phyloP scores from a whole-genome alignment of 1,284 basidiomycete genomes.

The Malassezia obtusa region DNA sequence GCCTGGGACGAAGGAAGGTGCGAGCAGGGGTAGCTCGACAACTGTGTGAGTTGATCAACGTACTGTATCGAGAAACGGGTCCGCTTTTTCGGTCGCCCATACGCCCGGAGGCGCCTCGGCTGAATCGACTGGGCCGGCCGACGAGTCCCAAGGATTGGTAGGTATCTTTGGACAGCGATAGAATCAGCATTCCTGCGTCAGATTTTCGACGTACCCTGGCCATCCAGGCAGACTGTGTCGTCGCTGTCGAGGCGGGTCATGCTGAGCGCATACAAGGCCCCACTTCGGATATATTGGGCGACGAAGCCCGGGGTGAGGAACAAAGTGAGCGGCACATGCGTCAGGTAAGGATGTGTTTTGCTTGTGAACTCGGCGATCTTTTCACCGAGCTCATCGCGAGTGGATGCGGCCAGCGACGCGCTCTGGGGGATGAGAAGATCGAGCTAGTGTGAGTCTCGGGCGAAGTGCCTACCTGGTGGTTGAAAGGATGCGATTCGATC shows the following conservation, averaged over 20 bases:
- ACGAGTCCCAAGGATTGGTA: conserved; percentile 42
- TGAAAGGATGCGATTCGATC: conserved; percentile 30
- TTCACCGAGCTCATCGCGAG: not conserved
- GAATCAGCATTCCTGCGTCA: no score
- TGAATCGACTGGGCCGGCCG: conserved; percentile 34
- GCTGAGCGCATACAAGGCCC: conserved; percentile 22
- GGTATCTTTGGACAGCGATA: conserved; percentile 40
- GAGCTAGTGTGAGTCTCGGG: conserved; percentile 11
- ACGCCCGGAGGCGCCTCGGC: conserved; percentile 30
- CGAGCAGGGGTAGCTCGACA: conserved; percentile 31
- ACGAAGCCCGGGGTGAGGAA: conserved; percentile 40
- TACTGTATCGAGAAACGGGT: conserved; percentile 25
- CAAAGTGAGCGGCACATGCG: conserved; percentile 27
- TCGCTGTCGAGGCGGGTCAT: conserved; percentile 21
- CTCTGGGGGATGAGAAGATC: conserved; percentile 29
- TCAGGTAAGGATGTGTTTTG: conserved; percentile 18
- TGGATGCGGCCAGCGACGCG: not conserved
- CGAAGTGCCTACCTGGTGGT: conserved; percentile 21
- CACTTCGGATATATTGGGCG: conserved; percentile 25
- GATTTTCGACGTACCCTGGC: no score
- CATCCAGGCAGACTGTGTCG: conserved; percentile 37
- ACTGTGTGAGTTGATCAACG: conserved; percentile 6
- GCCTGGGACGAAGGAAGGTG: conserved; percentile 36
- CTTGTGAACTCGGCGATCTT: not conserved
- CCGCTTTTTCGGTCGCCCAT: conserved; percentile 38